These are phyloP conservation scores for Saturnispora silvae DNA, from an alignment of 805 yeast species.

Conservation along the genomic window DNA sequence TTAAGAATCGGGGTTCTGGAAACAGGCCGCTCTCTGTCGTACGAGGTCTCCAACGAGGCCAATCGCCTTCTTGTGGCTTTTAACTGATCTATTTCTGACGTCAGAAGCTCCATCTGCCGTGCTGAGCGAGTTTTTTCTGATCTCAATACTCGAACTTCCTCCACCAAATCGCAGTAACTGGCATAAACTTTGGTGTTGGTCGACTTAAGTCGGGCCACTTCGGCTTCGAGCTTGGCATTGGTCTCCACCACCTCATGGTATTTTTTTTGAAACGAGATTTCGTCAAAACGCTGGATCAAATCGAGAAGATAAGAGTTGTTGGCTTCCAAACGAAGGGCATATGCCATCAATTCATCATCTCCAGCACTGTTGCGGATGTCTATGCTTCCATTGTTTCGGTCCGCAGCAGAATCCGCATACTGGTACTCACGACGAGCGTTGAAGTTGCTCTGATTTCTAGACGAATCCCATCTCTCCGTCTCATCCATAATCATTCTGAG, in stretches of 20 bases:
- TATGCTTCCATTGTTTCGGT: not conserved
- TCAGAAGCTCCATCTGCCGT: too few relatives aligned
- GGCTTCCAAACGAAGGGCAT: slow-evolving; percentile 14
- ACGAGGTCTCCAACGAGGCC: too few relatives aligned
- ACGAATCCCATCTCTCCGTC: slow-evolving; percentile 10
- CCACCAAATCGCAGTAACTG: slow-evolving; percentile 19
- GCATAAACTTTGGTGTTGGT: slow-evolving; percentile 19
- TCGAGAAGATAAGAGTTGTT: slow-evolving; percentile 12
- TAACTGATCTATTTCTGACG: too few relatives aligned
- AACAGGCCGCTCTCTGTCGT: too few relatives aligned
- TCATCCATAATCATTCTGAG: slow-evolving; percentile 16
- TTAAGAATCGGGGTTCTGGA: too few relatives aligned
- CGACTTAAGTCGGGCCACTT: slow-evolving; percentile 16
- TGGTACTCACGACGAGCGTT: too few relatives aligned
- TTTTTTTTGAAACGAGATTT: slow-evolving; percentile 16
- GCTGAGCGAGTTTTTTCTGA: too few relatives aligned
- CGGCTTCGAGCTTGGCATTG: slow-evolving; percentile 8
- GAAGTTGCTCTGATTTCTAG: not conserved
- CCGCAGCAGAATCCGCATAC: not conserved
- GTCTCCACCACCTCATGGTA: slow-evolving; percentile 7
- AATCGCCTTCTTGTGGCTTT: too few relatives aligned
- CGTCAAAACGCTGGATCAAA: slow-evolving; percentile 13
- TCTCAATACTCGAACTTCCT: slow-evolving; percentile 6
- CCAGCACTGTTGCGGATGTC: not conserved
- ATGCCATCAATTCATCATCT: slow-evolving; percentile 9